A percentile compares a stretch with the other conserved stretches of the same genome.
Conservation (phyloP, 441 rosid genomes). For the Pelargonium citronellum region DNA sequence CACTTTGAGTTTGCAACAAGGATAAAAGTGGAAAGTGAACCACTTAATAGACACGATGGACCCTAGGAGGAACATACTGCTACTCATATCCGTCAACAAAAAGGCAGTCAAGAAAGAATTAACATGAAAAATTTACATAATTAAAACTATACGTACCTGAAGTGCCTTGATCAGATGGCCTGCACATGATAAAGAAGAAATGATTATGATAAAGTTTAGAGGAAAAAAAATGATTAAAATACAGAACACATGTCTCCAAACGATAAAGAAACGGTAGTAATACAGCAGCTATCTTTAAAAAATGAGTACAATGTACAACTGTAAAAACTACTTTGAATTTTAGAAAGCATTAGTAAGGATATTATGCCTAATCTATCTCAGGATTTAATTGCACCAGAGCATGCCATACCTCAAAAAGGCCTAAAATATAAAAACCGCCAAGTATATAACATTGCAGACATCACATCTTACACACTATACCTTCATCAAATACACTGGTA, state of each 20-base stretch:
- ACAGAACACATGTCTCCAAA: neutral
- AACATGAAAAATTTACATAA: neutral
- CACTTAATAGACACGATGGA: neutral
- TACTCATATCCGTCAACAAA: neutral
- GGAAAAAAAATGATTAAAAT: constrained; percentile 1
- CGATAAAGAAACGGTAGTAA: neutral
- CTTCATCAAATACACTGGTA: neutral
- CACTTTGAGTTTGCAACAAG: too few relatives aligned
- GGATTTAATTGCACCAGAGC: too few relatives aligned
- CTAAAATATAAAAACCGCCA: neutral
- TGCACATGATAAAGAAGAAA: constrained; percentile 35
- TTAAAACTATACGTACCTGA: constrained; percentile 45
- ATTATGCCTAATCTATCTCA: too few relatives aligned
- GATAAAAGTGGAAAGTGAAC: too few relatives aligned
- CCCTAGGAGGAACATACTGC: neutral
- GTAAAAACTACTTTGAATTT: too few relatives aligned
- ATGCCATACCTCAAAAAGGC: too few relatives aligned
- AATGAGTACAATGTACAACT: too few relatives aligned
- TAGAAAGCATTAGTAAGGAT: too few relatives aligned
- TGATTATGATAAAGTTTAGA: neutral
- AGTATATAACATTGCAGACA: neutral
- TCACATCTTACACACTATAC: neutral
- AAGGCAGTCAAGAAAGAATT: neutral
- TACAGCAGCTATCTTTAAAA: neutral
- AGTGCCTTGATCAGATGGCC: constrained; percentile 63